Evolutionary conservation across 495 filamentous ascomycete genomes (phyloP).

Genomic region (Hypoxylon rickii): DNA sequence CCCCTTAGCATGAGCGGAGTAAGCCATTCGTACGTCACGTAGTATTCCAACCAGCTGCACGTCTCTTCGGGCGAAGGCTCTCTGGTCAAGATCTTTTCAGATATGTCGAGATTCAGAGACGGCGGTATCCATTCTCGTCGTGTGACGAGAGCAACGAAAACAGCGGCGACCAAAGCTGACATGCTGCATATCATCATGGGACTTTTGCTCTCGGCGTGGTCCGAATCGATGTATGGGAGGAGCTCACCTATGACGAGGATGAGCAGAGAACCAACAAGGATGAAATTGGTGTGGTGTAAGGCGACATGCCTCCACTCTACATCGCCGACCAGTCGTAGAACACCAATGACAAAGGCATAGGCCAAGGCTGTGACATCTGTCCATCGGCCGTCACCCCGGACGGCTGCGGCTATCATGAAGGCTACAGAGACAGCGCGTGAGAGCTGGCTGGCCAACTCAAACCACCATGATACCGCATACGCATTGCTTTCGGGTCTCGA

Average conservation of each 20-base stretch:
- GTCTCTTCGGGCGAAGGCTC: constrained; percentile 53
- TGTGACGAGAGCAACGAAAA: constrained; percentile 40
- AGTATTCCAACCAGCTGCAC: constrained; percentile 53
- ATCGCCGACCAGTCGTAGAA: constrained; percentile 40
- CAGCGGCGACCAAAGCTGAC: constrained; percentile 34
- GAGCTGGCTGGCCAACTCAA: constrained; percentile 42
- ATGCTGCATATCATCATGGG: constrained; percentile 32
- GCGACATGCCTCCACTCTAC: constrained; percentile 44
- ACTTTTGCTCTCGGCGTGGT: constrained; percentile 18
- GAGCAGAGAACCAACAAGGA: constrained; percentile 35
- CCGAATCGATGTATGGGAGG: constrained; percentile 40
- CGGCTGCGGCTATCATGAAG: constrained; percentile 34
- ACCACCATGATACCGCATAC: constrained; percentile 34
- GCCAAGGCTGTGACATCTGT: constrained; percentile 33
- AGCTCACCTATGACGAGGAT: constrained; percentile 33
- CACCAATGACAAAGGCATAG: constrained; percentile 43
- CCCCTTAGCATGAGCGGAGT: constrained; percentile 53
- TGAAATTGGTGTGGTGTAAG: constrained; percentile 46
- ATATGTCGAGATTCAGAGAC: constrained; percentile 32
- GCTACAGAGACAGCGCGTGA: constrained; percentile 38
- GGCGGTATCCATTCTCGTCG: constrained; percentile 48
- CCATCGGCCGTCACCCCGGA: constrained; percentile 30
- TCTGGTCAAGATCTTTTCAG: constrained; percentile 33
- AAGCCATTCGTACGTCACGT: constrained; percentile 55
- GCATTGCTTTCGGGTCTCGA: constrained; percentile 32